These are phyloP conservation scores for Cercospora zeae-maydis DNA, from an alignment of 2,329 filamentous ascomycete genomes.

Conservation along the genomic window DNA sequence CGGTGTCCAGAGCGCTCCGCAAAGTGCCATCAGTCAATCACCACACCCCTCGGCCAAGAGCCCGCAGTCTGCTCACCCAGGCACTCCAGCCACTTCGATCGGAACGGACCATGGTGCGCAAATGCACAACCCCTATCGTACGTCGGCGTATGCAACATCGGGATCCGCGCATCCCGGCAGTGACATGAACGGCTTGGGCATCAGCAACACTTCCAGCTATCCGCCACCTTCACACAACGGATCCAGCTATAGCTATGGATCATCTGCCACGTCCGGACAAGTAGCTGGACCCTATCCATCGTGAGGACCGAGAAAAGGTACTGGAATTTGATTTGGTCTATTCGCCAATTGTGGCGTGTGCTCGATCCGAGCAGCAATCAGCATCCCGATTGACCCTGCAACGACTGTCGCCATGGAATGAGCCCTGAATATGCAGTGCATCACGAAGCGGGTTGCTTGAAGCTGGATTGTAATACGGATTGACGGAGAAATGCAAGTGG, in stretches of 20 bases:
- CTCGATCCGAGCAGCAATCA: not conserved
- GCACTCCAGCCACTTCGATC: slow-evolving; percentile 19
- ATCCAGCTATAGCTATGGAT: slow-evolving; percentile 25
- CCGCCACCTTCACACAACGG: slow-evolving; percentile 25
- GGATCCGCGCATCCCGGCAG: slow-evolving; percentile 25
- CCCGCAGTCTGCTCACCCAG: slow-evolving; percentile 25
- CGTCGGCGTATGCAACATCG: slow-evolving; percentile 24
- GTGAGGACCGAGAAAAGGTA: not conserved
- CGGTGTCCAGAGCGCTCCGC: slow-evolving; percentile 29
- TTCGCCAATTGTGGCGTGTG: not conserved
- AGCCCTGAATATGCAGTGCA: not conserved
- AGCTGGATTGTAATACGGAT: not conserved
- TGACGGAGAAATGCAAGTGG: not conserved
- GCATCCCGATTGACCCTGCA: not conserved
- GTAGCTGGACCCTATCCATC: slow-evolving; percentile 21
- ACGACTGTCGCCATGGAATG: not conserved
- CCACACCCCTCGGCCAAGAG: slow-evolving; percentile 31
- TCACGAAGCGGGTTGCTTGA: not conserved
- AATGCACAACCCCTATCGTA: slow-evolving; percentile 26
- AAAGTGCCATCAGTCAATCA: slow-evolving; percentile 31
- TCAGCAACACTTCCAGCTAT: slow-evolving; percentile 29
- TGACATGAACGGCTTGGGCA: slow-evolving; percentile 34
- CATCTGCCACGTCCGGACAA: slow-evolving; percentile 20
- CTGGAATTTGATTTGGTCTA: not conserved
- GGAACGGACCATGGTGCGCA: slow-evolving; percentile 22